Evolutionary conservation across 768 basidiomycete species (phyloP).

Genomic region (Leccinum boreale): DNA sequence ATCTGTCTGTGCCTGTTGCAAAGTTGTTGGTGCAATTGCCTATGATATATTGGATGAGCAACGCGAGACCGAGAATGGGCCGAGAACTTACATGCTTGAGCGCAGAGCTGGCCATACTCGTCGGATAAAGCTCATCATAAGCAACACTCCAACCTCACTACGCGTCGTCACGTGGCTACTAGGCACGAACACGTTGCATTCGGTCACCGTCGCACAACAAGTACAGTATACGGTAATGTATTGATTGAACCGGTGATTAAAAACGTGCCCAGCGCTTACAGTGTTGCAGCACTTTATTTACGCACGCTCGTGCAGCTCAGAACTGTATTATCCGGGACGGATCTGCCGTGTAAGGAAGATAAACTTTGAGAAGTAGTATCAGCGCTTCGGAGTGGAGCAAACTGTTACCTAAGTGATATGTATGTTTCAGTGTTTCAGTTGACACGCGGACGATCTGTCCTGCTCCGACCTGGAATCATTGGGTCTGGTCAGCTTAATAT

Average conservation of each 20-base stretch:
- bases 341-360: no score
- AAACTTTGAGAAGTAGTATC: background rate
- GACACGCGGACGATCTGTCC: slow-evolving; percentile 5
- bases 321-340: background rate
- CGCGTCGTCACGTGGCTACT: slow-evolving; percentile 16
- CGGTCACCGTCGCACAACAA: no score
- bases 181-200: background rate
- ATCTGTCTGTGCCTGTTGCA: slow-evolving; percentile 86
- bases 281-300: background rate
- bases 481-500: background rate
- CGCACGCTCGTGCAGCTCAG: background rate
- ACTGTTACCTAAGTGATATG: background rate
- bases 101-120: slow-evolving; percentile 42
- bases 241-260: background rate
- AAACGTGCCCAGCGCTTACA: background rate
- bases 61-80: background rate
- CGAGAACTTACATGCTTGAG: slow-evolving; percentile 41
- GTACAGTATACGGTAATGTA: background rate
- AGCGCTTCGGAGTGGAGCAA: slow-evolving; percentile 21
- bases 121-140: background rate
- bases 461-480: background rate
- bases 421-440: no score
- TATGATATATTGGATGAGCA: slow-evolving; percentile 33
- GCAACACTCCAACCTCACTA: background rate
- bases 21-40: slow-evolving; percentile 48